Percentiles rank a stretch among this genome's conserved stretches.
Conservation (phyloP, 2,329 filamentous ascomycete species). For the Gnomoniopsis smithogilvyi region DNA sequence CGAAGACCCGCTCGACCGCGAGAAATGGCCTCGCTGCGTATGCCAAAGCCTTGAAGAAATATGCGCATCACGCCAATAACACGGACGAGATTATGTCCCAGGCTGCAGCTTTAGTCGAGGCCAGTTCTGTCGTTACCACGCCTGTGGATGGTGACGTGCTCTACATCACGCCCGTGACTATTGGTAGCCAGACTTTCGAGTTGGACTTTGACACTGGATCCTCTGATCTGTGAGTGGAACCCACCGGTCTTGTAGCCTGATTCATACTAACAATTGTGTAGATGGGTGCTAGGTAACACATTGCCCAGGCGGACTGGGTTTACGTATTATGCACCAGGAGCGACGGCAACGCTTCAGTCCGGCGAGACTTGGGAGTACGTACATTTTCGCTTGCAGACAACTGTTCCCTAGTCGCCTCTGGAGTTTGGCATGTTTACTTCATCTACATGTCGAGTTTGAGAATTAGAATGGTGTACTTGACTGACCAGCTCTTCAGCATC, state of each 20-base stretch:
- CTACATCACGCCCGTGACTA: background rate
- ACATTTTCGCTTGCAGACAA: background rate
- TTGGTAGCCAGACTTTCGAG: background rate
- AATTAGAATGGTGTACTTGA: background rate
- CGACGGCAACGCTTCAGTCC: background rate
- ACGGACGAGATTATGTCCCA: background rate
- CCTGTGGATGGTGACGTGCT: background rate
- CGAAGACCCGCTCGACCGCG: background rate
- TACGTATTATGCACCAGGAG: background rate
- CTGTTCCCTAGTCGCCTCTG: no score
- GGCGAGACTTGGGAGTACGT: background rate
- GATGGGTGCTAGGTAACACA: background rate
- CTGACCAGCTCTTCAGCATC: background rate
- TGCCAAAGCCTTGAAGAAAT: background rate
- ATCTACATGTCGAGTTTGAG: no score
- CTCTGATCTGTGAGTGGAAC: background rate
- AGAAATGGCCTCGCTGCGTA: background rate
- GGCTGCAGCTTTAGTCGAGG: background rate
- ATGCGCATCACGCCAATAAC: background rate
- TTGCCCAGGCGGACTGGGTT: background rate
- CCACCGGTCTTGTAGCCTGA: background rate
- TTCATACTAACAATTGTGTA: background rate
- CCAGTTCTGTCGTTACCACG: background rate
- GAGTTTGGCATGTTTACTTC: no score
- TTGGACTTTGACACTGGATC: background rate